Evolutionary conservation across 2,329 filamentous ascomycete species (phyloP).

Genomic region (Colletotrichum cuscutae): DNA sequence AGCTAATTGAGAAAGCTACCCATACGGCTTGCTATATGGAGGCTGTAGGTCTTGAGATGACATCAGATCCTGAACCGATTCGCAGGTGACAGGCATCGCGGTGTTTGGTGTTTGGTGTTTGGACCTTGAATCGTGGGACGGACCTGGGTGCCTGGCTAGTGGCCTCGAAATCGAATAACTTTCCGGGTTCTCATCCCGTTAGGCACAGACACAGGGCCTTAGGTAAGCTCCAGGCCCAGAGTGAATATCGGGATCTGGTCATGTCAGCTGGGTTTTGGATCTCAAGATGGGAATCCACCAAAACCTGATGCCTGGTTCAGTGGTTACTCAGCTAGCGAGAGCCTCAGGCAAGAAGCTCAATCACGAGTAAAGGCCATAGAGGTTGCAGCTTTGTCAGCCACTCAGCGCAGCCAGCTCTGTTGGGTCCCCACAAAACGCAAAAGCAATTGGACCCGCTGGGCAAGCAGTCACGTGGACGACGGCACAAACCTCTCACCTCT

Average conservation of each 20-base stretch:
- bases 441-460: background rate
- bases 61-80: conserved; percentile 5
- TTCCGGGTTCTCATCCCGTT: background rate
- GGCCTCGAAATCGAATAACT: background rate
- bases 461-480: conserved; percentile 27
- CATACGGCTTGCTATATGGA: background rate
- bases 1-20: background rate
- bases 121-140: conserved; percentile 6
- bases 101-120: background rate
- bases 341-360: background rate
- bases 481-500: background rate
- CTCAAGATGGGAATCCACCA: background rate
- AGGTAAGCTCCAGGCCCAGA: background rate
- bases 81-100: background rate
- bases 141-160: background rate
- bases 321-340: background rate
- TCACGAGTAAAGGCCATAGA: background rate
- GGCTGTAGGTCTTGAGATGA: conserved; percentile 8
- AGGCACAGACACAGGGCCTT: background rate
- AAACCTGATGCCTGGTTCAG: background rate
- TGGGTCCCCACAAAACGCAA: background rate
- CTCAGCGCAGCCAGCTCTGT: background rate
- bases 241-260: background rate
- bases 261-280: background rate
- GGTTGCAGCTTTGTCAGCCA: background rate